Conservation (phyloP, 2,329 filamentous ascomycete genomes). For the Neofusicoccum sp. region DNA sequence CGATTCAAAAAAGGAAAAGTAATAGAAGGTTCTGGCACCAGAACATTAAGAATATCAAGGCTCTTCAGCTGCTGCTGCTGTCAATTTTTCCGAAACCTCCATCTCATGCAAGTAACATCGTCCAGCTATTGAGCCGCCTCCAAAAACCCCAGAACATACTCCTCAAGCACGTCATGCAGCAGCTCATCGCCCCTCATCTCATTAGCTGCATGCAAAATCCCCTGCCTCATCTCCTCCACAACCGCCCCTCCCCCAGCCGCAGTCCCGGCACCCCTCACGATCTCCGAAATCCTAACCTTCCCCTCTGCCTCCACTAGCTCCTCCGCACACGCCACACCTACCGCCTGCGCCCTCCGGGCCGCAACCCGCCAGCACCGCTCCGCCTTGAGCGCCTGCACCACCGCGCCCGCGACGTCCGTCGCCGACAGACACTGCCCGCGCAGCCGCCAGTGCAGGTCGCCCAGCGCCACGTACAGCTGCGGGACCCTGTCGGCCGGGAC, state of each 20-base stretch:
- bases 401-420: not conserved
- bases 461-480: not conserved
- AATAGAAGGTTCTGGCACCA: no score
- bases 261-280: not conserved
- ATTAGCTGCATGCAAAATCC: not conserved
- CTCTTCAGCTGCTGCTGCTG: not conserved
- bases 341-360: not conserved
- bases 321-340: constrained; percentile 10
- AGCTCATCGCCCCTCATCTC: constrained; percentile 13
- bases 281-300: not conserved
- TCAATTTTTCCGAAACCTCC: not conserved
- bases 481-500: not conserved
- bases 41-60: no score
- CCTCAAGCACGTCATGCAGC: not conserved
- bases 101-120: no score
- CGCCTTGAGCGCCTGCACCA: constrained; percentile 1
- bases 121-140: not conserved
- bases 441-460: constrained; percentile 14
- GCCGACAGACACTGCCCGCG: not conserved
- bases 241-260: not conserved
- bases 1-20: no score
- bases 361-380: constrained; percentile 4
- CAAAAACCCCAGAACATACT: not conserved
- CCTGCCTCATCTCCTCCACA: constrained; percentile 1
- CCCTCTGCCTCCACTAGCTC: not conserved